phyloP scores from a whole-genome alignment of 208 protist species.

The Zelonia costaricensis region DNA sequence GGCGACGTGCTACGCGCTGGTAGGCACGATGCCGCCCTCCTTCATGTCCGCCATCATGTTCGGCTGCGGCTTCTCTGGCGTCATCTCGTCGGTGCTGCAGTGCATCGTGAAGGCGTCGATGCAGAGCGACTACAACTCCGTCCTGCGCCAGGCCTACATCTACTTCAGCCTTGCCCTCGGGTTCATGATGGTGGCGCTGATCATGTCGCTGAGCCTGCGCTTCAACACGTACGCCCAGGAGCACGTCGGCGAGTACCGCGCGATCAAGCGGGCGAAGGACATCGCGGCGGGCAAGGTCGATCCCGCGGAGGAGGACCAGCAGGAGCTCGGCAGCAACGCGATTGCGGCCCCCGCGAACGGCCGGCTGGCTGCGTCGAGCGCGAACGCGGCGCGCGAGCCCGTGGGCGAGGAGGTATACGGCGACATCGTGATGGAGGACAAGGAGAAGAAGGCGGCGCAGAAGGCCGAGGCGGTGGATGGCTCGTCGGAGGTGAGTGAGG shows the following conservation, averaged over 20 bases:
- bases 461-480: slow-evolving; percentile 19
- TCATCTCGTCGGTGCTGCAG: slow-evolving; percentile 69
- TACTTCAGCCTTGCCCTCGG: slow-evolving; percentile 77
- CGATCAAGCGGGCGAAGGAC: slow-evolving; percentile 24
- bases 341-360: slow-evolving; percentile 1
- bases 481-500: slow-evolving; percentile 15
- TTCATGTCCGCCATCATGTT: slow-evolving; percentile 91
- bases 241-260: slow-evolving; percentile 71
- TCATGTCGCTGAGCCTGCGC: slow-evolving; percentile 57
- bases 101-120: slow-evolving; percentile 86
- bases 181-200: slow-evolving; percentile 58
- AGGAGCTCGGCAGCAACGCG: neutral
- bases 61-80: slow-evolving; percentile 79
- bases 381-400: neutral
- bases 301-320: slow-evolving; percentile 1
- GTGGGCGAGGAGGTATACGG: slow-evolving; percentile 22
- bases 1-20: slow-evolving; percentile 84
- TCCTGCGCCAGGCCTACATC: slow-evolving; percentile 57
- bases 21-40: slow-evolving; percentile 67
- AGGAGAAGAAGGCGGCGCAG: slow-evolving; percentile 11
- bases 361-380: too few relatives aligned
- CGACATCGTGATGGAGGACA: slow-evolving; percentile 26
- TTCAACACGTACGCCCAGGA: slow-evolving; percentile 67
- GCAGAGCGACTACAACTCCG: slow-evolving; percentile 40
- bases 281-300: neutral